Evolutionary conservation across 164 flowering plant species (phyloP), one percentile per base, ranked within the genome.

Genomic region (Umbilicus rupestris): DNA sequence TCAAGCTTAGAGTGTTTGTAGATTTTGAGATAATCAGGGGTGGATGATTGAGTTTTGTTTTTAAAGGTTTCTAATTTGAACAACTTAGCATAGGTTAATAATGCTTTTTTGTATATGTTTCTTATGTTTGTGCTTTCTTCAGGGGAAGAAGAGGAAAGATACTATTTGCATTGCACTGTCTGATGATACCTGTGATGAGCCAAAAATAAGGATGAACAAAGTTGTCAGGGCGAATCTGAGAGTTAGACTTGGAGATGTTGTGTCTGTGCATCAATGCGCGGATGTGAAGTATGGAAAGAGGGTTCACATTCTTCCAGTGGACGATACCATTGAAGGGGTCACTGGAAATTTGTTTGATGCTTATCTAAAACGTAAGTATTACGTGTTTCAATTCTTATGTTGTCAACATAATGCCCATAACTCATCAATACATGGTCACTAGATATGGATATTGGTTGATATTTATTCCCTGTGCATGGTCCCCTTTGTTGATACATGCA

Each of bases 271-370:
- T 62, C 79, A 79, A 31, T 78, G 78, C 50, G 71, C 78, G 3
- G 81, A 78, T 73, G 78, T 78, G 2, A 78, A 73, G 62, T 78
- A 75, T 69, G 81, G 78, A 50, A 75, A 68, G 70, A 77, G 78
- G 39, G 78, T 78, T 9, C 81, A 75, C 66, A 69, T 78, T 14
- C 76, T 78, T 39, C 81, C 78, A 1, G 39, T 78, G 11, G 81
- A 78, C 71, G 82, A 79, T 35, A 74, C 82, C 44, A 71, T 79
- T 26, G 82, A 79, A 55, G 82, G 82, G 16, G 74, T 79, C 55
- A 79, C 82, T 66, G 82, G 82, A 52, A 79, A 70, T 55, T 70
- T 79, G 5, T 79, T 76, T 68, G 82, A 79, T 66, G 82, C 82
- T 11, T 79, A 70, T 62, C 60, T 79, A 67, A 79, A 76, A 69